Evolutionary conservation across 1,139 yeast species (phyloP), one percentile per base, ranked within the genome.

Genomic region (Cylindricascospora bacillispora): DNA sequence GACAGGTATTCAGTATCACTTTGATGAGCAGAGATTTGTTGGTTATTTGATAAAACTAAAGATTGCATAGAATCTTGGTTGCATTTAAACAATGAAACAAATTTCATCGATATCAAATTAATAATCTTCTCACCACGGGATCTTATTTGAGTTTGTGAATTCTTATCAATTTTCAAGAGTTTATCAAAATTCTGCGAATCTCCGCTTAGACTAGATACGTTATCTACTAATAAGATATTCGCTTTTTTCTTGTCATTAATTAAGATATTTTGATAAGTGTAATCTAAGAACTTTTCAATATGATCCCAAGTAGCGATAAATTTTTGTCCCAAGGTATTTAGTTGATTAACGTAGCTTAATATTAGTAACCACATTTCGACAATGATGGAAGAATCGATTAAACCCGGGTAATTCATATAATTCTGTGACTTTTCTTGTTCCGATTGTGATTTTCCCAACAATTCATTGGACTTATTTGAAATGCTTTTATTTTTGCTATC

Each of bases 361-460:
- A 69, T 55, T 34, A 58, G 54, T 39, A 57, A 50, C 82, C 74
- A 76, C 69, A 63, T 70, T 46, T 62, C 71, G 16, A 60, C 61
- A 31, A 63, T 58, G 28, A 63, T 63, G 5, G 67, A 59, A 9
- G 64, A 51, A 41, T 71, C 78, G 4, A 61, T 52, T 9, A 61
- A 35, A 13, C 24, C 22, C 3, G 31, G 3, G 7, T 24, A n/a
- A 3, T 24, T 14, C 4, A 24, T 34, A 24, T 7, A 7, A 18
- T 18, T 10, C 7, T 7, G 9, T 7, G 7, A 7, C 21, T 7
- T 10, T 18, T 18, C 21, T 7, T 7, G 7, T 7, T 10, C 21
- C 11, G 36, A 19, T 3, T 20, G 13, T 3, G 27, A 22, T 6
- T 32, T 27, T 11, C 25, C 29, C 34, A 21, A 5, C 4, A n/a